These are phyloP conservation scores for Tephrocybe rancida DNA, from an alignment of 768 basidiomycete species.

Conservation along the genomic window DNA sequence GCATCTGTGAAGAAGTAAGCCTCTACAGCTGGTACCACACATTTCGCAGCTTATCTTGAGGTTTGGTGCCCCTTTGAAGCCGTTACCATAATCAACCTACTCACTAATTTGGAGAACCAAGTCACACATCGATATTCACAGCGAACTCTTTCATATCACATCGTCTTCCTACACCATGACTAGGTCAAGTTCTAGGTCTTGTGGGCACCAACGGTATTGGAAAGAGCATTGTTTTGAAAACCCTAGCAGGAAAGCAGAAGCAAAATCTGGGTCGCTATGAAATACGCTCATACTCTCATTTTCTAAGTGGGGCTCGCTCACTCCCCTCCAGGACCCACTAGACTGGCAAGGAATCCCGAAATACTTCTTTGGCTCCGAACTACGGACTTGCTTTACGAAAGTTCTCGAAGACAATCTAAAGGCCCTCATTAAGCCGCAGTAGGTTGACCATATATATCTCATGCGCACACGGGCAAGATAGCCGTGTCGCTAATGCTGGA, in stretches of 20 bases:
- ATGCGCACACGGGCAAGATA: slow-evolving; percentile 88
- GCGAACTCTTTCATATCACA: slow-evolving; percentile 99
- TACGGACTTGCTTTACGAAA: slow-evolving; percentile 99
- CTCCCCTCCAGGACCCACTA: slow-evolving; percentile 78
- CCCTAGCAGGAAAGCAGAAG: slow-evolving; percentile 95
- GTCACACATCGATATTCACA: slow-evolving; percentile 98
- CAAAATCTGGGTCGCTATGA: slow-evolving; percentile 98
- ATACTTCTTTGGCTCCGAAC: slow-evolving; percentile 97
- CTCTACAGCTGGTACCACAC: not conserved
- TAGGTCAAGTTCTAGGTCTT: slow-evolving; percentile 97
- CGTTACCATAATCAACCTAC: slow-evolving; percentile 97
- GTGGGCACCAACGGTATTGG: slow-evolving; percentile 99
- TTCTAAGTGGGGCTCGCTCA: not conserved
- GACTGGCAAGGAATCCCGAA: slow-evolving; percentile 99
- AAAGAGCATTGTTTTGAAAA: slow-evolving; percentile 97
- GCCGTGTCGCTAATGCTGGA: slow-evolving; percentile 92
- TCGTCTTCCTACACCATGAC: slow-evolving; percentile 94
- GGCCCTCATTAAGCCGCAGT: slow-evolving; percentile 99
- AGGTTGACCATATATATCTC: slow-evolving; percentile 98
- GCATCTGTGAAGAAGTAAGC: slow-evolving; percentile 99
- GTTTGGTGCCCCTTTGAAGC: slow-evolving; percentile 97
- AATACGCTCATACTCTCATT: slow-evolving; percentile 46
- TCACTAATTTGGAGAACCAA: slow-evolving; percentile 93
- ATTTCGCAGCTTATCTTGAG: not conserved
- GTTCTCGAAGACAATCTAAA: slow-evolving; percentile 98